Base-by-base conservation (phyloP, 2,329 filamentous ascomycete species). In the Coniella lustricola region DNA sequence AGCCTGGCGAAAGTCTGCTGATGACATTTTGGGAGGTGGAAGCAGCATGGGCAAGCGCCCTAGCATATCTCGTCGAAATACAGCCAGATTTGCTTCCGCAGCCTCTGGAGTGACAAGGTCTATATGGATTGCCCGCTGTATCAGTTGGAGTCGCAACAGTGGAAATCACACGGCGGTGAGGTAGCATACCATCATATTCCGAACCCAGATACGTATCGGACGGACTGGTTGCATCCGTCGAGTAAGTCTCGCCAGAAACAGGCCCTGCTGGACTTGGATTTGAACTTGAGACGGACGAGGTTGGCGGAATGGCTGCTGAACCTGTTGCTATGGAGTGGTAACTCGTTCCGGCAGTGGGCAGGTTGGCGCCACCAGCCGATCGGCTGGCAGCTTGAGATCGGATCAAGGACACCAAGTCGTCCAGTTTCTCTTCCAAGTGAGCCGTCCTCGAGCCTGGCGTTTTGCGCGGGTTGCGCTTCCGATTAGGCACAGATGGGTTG, bases 381-480 rank as follows among this genome's bases (percentile, higher is more conserved):
- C 46, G 52, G 9, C 17, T 55, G 5, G 29, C 44, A 12, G 51
- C 40, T 17, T 63, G 62, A 5, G 60, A 59, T 7, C 59, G 63
- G 14, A 74, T 56, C 17, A 74, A 67, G 2, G 69, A 67, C n/a
- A 74, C 68, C 8, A 75, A 59, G 44, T 72, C 68, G 43, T 75
- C 70, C 12, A 75, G 62, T 55, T 73, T 75, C 58, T 74, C 69
- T 58, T 75, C 72, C 2, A 75, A 61, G 52, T 72, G 69, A 10
- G 69, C 67, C 5, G 69, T 69, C 22, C 68, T 43, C 22, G 64
- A 66, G 9, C 62, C 59, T 8, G 64, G 51, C 17, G 62, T 56
- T 50, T 63, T 65, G 52, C 64, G 65, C 25, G 57, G 51, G 10
- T 62, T 59, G 9, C 68, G 64, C 43, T 66, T 69, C 31, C 70